Conservation (phyloP, 805 yeast genomes). For the Candida anglica region DNA sequence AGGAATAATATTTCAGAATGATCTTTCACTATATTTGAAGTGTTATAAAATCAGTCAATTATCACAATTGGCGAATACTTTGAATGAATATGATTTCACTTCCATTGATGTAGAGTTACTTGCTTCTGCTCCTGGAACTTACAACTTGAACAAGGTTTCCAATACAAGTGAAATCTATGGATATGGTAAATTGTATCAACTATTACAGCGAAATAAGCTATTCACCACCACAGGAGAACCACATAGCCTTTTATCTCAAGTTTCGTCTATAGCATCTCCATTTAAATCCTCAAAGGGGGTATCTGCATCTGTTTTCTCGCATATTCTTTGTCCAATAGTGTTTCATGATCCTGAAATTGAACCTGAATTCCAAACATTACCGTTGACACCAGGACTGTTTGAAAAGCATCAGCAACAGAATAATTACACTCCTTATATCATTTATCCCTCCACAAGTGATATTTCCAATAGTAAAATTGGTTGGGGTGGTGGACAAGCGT, state of each 20-base stretch:
- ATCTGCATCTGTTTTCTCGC: conserved; percentile 42
- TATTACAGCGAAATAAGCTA: conserved; percentile 30
- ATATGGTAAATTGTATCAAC: conserved; percentile 43
- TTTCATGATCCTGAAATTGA: conserved; percentile 21
- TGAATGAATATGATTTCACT: conserved; percentile 41
- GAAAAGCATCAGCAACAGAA: conserved; percentile 16
- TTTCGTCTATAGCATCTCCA: conserved; percentile 49
- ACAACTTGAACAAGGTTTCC: conserved; percentile 9
- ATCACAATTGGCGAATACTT: conserved; percentile 16
- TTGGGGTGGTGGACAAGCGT: conserved; percentile 44
- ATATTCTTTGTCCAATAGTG: conserved; percentile 43
- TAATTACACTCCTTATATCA: conserved; percentile 30
- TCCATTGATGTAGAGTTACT: conserved; percentile 49
- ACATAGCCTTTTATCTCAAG: conserved; percentile 39
- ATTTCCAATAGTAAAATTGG: conserved; percentile 41
- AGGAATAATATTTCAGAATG: conserved; percentile 37
- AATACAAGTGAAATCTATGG: conserved; percentile 36
- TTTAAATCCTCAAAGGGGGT: conserved; percentile 17
- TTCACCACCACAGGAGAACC: conserved; percentile 12
- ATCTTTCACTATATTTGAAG: conserved; percentile 41
- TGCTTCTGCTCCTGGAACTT: conserved; percentile 51
- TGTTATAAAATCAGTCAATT: conserved; percentile 35
- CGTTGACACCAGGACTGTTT: conserved; percentile 21
- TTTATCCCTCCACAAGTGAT: conserved; percentile 44
- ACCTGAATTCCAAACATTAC: conserved; percentile 15